phyloP scores from a whole-genome alignment of 257 asterid species.

The Solanum arcanum region DNA sequence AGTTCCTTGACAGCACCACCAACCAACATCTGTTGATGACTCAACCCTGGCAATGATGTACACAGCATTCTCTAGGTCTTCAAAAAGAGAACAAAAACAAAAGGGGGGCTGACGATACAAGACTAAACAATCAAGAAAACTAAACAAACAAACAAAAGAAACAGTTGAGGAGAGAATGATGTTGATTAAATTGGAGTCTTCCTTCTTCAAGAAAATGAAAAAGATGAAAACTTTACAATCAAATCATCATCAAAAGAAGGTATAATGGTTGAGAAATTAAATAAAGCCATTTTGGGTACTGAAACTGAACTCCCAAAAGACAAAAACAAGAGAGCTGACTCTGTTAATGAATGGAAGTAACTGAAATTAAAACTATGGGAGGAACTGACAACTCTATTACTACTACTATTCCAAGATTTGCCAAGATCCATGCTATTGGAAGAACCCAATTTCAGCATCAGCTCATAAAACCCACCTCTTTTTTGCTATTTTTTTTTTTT shows the following conservation, averaged over 20 bases:
- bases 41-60: constrained; percentile 28
- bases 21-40: constrained; percentile 24
- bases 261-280: neutral
- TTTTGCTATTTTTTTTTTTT: neutral
- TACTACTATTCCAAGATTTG: constrained; percentile 1
- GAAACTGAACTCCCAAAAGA: constrained; percentile 31
- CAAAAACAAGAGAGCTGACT: constrained; percentile 22
- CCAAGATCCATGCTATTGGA: constrained; percentile 32
- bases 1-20: constrained; percentile 16
- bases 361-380: constrained; percentile 15
- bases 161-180: neutral
- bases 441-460: constrained; percentile 18
- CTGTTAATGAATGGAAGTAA: constrained; percentile 21
- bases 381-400: constrained; percentile 28
- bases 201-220: constrained; percentile 14
- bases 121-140: constrained; percentile 20
- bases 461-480: constrained; percentile 6
- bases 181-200: constrained; percentile 18
- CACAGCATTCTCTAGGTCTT: constrained; percentile 25
- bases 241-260: constrained; percentile 23
- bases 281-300: constrained; percentile 28
- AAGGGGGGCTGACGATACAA: constrained; percentile 2
- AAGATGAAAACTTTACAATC: constrained; percentile 8
- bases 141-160: neutral
- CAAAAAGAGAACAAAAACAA: neutral